Conservation (phyloP, 495 filamentous ascomycete genomes). For the Aspergillus saccharolyticus region DNA sequence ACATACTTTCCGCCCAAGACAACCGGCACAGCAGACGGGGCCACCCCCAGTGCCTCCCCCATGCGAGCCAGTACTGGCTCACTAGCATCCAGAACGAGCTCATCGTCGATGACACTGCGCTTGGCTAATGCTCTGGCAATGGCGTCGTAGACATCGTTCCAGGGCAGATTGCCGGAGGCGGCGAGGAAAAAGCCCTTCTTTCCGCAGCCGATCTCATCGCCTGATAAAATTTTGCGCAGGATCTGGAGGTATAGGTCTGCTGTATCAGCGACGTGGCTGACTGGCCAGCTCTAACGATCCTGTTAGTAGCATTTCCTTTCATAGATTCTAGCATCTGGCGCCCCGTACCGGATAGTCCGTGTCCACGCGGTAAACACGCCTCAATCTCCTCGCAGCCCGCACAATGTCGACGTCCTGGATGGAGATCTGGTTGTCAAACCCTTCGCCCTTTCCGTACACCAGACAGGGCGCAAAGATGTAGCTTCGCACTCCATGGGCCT, state of each 20-base stretch:
- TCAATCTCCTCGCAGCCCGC: conserved; percentile 30
- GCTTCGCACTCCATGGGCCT: conserved; percentile 32
- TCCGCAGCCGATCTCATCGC: conserved; percentile 29
- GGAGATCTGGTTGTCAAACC: conserved; percentile 45
- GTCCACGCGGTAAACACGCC: conserved; percentile 37
- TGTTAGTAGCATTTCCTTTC: neutral
- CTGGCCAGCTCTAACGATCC: conserved; percentile 40
- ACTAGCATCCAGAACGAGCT: conserved; percentile 25
- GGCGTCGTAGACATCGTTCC: conserved; percentile 43
- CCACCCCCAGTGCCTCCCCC: conserved; percentile 28
- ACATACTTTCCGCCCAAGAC: conserved; percentile 40
- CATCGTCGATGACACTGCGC: conserved; percentile 30
- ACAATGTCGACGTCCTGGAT: conserved; percentile 47
- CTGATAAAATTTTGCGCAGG: conserved; percentile 36
- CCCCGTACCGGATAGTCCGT: conserved; percentile 24
- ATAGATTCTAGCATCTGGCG: neutral
- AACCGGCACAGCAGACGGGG: conserved; percentile 28
- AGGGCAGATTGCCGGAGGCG: conserved; percentile 38
- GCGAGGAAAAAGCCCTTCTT: conserved; percentile 49
- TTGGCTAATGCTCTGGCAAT: conserved; percentile 37
- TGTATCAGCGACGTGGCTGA: conserved; percentile 44
- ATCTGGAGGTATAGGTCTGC: conserved; percentile 39
- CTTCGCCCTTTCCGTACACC: conserved; percentile 42
- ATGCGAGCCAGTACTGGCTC: conserved; percentile 30
- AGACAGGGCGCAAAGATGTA: conserved; percentile 47